Evolutionary conservation across 352 stramenopile genomes (phyloP).

Genomic region (Phytophthora nicotianae): DNA sequence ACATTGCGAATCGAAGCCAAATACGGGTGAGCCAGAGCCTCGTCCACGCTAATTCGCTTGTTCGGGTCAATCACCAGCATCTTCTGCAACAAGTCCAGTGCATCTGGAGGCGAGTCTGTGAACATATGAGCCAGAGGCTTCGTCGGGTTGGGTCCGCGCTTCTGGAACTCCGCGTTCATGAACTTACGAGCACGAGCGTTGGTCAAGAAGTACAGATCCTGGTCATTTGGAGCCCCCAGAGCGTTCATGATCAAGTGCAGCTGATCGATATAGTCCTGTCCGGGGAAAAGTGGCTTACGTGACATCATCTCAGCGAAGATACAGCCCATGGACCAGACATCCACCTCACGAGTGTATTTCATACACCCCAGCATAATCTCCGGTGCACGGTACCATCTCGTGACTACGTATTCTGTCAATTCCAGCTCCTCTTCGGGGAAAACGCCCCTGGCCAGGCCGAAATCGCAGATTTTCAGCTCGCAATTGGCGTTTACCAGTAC

Average conservation of each 20-base stretch:
- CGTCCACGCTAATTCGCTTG: slow-evolving; percentile 91
- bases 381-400: slow-evolving; percentile 89
- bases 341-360: slow-evolving; percentile 88
- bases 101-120: slow-evolving; percentile 57
- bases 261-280: slow-evolving; percentile 94
- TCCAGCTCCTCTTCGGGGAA: slow-evolving; percentile 78
- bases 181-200: slow-evolving; percentile 88
- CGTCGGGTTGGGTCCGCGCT: slow-evolving; percentile 62
- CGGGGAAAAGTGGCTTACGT: slow-evolving; percentile 97
- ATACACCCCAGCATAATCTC: slow-evolving; percentile 88
- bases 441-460: slow-evolving; percentile 83
- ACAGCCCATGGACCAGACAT: slow-evolving; percentile 98
- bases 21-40: slow-evolving; percentile 91
- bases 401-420: slow-evolving; percentile 92
- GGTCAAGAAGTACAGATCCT: slow-evolving; percentile 97
- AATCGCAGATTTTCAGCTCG: slow-evolving; percentile 91
- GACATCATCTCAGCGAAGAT: slow-evolving; percentile 99
- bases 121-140: slow-evolving; percentile 83
- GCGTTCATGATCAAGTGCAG: slow-evolving; percentile 97
- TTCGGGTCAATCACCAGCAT: slow-evolving; percentile 94
- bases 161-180: slow-evolving; percentile 84
- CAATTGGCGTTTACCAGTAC: slow-evolving; percentile 95
- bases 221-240: slow-evolving; percentile 93
- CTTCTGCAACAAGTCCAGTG: slow-evolving; percentile 89
- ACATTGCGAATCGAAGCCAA: slow-evolving; percentile 87